phyloP scores from a whole-genome alignment of 768 basidiomycete species.

The Rhodosporidiobolus sp. region DNA sequence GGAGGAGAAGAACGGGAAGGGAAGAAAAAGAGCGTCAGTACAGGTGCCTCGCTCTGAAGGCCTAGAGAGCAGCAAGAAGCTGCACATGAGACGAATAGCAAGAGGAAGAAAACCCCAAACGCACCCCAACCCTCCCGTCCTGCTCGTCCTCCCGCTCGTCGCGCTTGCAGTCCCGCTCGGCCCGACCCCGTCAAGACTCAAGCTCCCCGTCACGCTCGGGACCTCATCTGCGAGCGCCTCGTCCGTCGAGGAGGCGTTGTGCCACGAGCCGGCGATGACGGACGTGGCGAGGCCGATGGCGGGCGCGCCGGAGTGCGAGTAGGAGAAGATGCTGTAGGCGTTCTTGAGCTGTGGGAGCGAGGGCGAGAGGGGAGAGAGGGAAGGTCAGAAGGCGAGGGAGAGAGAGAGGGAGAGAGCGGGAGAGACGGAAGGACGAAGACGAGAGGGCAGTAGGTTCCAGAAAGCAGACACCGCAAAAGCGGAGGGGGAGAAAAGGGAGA shows the following conservation, averaged over 20 bases:
- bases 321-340: slow-evolving; percentile 26
- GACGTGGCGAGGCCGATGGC: slow-evolving; percentile 1
- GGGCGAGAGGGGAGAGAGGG: not conserved
- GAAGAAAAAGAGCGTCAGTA: too few relatives aligned
- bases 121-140: too few relatives aligned
- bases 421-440: too few relatives aligned
- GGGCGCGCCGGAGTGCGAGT: slow-evolving; percentile 19
- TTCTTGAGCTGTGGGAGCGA: slow-evolving; percentile 7
- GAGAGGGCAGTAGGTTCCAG: too few relatives aligned
- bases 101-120: too few relatives aligned
- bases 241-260: not conserved
- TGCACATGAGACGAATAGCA: too few relatives aligned
- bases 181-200: not conserved
- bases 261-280: slow-evolving; percentile 3
- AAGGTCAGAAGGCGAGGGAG: not conserved
- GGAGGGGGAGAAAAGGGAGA: not conserved
- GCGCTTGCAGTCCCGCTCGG: not conserved
- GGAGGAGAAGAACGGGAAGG: too few relatives aligned
- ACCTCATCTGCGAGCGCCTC: too few relatives aligned
- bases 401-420: not conserved
- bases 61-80: too few relatives aligned
- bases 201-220: too few relatives aligned
- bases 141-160: not conserved
- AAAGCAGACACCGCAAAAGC: too few relatives aligned
- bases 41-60: too few relatives aligned